phyloP scores from a whole-genome alignment of 176 grass and related monocot species.

The Olyra latifolia region DNA sequence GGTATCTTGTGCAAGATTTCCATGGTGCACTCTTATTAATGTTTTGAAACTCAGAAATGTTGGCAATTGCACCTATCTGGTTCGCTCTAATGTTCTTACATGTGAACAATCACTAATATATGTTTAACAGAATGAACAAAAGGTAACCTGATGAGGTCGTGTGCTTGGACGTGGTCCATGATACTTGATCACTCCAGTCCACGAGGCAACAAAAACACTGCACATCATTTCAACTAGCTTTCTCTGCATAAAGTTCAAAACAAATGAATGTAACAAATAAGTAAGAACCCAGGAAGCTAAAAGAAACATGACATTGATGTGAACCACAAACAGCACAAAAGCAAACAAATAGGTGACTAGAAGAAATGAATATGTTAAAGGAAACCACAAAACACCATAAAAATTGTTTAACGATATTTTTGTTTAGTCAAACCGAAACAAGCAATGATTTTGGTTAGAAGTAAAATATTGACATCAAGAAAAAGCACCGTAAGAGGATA shows the following conservation, averaged over 20 bases:
- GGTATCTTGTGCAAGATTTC: neutral
- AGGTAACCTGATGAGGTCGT: constrained; percentile 76
- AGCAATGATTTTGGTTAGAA: neutral
- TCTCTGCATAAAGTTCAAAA: constrained; percentile 56
- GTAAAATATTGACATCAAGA: neutral
- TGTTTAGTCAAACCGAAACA: neutral
- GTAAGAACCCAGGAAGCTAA: constrained; percentile 12
- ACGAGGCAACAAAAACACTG: constrained; percentile 93
- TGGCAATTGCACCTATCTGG: neutral
- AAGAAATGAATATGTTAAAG: neutral
- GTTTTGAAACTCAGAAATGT: constrained; percentile 9
- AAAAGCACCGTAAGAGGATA: neutral
- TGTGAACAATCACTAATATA: neutral
- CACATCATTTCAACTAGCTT: constrained; percentile 99
- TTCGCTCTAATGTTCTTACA: neutral
- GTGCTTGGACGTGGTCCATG: constrained; percentile 95
- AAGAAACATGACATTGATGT: constrained; percentile 25
- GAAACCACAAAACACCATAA: neutral
- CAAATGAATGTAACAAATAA: constrained; percentile 24
- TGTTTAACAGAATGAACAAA: constrained; percentile 20
- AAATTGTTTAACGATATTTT: neutral
- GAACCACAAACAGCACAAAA: neutral
- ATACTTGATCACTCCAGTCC: constrained; percentile 96
- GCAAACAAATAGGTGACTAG: neutral
- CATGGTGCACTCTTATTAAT: neutral